phyloP scores from a whole-genome alignment of 495 filamentous ascomycete species.

The Niebla homalea region DNA sequence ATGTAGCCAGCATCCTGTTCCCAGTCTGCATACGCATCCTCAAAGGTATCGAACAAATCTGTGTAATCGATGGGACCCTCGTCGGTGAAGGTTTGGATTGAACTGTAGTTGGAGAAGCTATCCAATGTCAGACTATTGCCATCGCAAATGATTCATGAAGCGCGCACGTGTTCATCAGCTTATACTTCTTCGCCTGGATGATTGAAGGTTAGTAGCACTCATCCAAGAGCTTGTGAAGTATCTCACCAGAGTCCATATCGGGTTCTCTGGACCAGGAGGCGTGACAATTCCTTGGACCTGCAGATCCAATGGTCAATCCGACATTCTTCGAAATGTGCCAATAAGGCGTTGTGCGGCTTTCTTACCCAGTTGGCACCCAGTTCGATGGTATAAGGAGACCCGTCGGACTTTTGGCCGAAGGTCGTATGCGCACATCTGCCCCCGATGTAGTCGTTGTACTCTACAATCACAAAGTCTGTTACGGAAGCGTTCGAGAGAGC shows the following conservation, averaged over 20 bases:
- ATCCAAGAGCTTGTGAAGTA: not conserved
- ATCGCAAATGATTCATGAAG: too few species aligned
- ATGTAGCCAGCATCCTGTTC: slow-evolving; percentile 46
- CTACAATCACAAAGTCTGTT: slow-evolving; percentile 56
- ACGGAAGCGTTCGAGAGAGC: slow-evolving; percentile 49
- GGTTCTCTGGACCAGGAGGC: slow-evolving; percentile 46
- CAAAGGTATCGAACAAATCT: slow-evolving; percentile 37
- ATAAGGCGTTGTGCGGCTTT: not conserved
- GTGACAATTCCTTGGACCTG: slow-evolving; percentile 52
- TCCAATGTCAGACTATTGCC: too few species aligned
- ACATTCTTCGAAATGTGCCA: not conserved
- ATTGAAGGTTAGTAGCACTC: not conserved
- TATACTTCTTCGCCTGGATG: slow-evolving; percentile 45
- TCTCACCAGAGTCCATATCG: slow-evolving; percentile 49
- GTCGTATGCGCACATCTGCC: slow-evolving; percentile 43
- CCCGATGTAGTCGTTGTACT: slow-evolving; percentile 51
- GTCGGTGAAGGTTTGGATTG: slow-evolving; percentile 47
- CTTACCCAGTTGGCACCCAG: slow-evolving; percentile 56
- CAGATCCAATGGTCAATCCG: not conserved
- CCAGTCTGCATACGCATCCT: slow-evolving; percentile 33
- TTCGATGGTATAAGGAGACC: slow-evolving; percentile 48
- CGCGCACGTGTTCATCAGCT: slow-evolving; percentile 32
- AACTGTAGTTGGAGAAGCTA: slow-evolving; percentile 45
- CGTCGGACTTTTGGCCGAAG: slow-evolving; percentile 41
- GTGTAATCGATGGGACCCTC: slow-evolving; percentile 38